Evolutionary conservation across 108 stramenopile species (phyloP), one percentile per base, ranked within the genome.

Genomic region (Fragilaria crotonensis): DNA sequence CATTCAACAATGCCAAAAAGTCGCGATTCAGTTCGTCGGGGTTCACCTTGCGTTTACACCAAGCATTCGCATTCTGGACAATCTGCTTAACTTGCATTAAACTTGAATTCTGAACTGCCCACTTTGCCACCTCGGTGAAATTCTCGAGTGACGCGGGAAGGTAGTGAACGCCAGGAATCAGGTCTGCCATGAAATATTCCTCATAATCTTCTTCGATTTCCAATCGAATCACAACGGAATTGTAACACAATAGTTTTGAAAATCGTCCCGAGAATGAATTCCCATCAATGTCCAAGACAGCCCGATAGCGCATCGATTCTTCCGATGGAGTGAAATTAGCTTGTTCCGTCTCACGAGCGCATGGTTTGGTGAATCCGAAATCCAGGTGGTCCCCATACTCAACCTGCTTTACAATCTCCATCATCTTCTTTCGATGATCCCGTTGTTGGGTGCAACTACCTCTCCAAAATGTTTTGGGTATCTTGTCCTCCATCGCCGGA

Each of bases 251-350:
- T 5, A 77, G 73, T n/a, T 45, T 52, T 11, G 41, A 31, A 51
- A 81, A 81, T 0, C 80, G 65, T 26, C 62, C 62, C 20, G 62
- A 64, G 76, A 76, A 81, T 29, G 50, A 60, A 44, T 81, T 78
- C 3, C 80, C 80, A 45, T 81, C 80, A 25, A 77, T 68, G 21
- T 81, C 80, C 27, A 81, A 67, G 32, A 81, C 63, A 14, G 76
- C 80, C 26, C 46, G 60, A 51, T 62, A 74, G 9, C 49, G 46
- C 27, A 52, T 54, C 44, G 72, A 77, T 19, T 50, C 23, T 7
- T 50, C 49, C 20, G 7, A 18, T 50, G 49, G 20, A 7, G 5
- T 23, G 5, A 50, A 9, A 50, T 50, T 41, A 7, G 36, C 14
- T 11, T 7, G 36, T 11, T 14, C 11, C 7, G 36, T 41, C 36